Evolutionary conservation across 2,329 filamentous ascomycete species (phyloP).

Genomic region (Colletotrichum neosansevieriae): DNA sequence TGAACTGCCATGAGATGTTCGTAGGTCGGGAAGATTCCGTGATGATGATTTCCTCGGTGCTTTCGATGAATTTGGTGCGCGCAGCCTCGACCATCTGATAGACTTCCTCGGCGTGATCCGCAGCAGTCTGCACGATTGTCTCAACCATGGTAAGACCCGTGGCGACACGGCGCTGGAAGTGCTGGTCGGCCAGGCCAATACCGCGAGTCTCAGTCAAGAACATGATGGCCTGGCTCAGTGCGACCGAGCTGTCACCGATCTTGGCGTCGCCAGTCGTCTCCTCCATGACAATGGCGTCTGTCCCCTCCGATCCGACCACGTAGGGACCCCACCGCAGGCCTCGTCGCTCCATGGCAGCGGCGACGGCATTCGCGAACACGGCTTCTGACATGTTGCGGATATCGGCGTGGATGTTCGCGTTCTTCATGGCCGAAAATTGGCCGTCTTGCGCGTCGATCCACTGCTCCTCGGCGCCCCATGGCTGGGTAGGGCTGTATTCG

Average conservation of each 20-base stretch:
- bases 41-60: constrained; percentile 46
- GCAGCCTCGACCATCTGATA: constrained; percentile 45
- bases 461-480: constrained; percentile 43
- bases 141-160: constrained; percentile 46
- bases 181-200: constrained; percentile 47
- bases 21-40: constrained; percentile 44
- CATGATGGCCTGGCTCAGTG: constrained; percentile 46
- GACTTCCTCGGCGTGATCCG: constrained; percentile 46
- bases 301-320: constrained; percentile 41
- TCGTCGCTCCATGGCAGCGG: constrained; percentile 45
- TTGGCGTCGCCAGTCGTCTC: constrained; percentile 48
- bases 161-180: constrained; percentile 47
- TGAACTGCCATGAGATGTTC: constrained; percentile 44
- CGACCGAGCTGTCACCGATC: constrained; percentile 48
- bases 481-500: constrained; percentile 45
- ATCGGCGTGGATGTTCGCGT: constrained; percentile 48
- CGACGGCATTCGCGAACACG: constrained; percentile 47
- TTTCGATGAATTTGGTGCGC: constrained; percentile 45
- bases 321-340: constrained; percentile 48
- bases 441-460: constrained; percentile 46
- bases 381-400: constrained; percentile 47
- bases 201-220: constrained; percentile 49
- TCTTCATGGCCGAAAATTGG: constrained; percentile 50
- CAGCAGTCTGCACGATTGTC: constrained; percentile 47
- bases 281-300: constrained; percentile 40